Evolutionary conservation across 768 basidiomycete species (phyloP).

Genomic region (Kwoniella sp.): DNA sequence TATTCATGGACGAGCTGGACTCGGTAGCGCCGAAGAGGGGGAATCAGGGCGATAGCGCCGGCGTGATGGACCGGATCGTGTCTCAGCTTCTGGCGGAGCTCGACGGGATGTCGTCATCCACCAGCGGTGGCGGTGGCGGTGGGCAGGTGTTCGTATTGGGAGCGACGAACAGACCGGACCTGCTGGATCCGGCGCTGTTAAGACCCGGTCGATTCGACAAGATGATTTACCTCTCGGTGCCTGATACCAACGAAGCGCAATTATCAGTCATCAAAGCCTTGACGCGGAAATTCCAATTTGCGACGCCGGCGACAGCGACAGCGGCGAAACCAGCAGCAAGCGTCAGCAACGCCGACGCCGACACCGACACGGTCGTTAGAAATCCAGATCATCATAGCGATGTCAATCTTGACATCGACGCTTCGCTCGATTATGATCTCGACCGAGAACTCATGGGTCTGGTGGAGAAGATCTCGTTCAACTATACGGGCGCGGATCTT

Average conservation of each 20-base stretch:
- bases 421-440: slow-evolving; percentile 63
- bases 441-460: slow-evolving; percentile 66
- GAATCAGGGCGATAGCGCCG: slow-evolving; percentile 92
- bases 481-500: slow-evolving; percentile 96
- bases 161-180: slow-evolving; percentile 90
- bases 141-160: slow-evolving; percentile 87
- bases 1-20: slow-evolving; percentile 96
- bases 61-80: slow-evolving; percentile 97
- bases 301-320: slow-evolving; percentile 18
- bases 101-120: slow-evolving; percentile 78
- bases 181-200: slow-evolving; percentile 84
- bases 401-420: too few relatives aligned
- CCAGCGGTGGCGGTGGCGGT: slow-evolving; percentile 47
- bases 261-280: slow-evolving; percentile 82
- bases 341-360: too few relatives aligned
- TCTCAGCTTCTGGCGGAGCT: slow-evolving; percentile 91
- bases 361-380: too few relatives aligned
- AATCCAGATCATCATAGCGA: too few relatives aligned
- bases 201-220: slow-evolving; percentile 94
- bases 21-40: slow-evolving; percentile 92
- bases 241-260: slow-evolving; percentile 81
- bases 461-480: slow-evolving; percentile 79
- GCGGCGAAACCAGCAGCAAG: not conserved
- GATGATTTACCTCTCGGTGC: slow-evolving; percentile 93
- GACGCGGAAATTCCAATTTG: slow-evolving; percentile 74